Base-by-base conservation (phyloP, 73 alveolate genomes). In the Symbiodinium natans region DNA sequence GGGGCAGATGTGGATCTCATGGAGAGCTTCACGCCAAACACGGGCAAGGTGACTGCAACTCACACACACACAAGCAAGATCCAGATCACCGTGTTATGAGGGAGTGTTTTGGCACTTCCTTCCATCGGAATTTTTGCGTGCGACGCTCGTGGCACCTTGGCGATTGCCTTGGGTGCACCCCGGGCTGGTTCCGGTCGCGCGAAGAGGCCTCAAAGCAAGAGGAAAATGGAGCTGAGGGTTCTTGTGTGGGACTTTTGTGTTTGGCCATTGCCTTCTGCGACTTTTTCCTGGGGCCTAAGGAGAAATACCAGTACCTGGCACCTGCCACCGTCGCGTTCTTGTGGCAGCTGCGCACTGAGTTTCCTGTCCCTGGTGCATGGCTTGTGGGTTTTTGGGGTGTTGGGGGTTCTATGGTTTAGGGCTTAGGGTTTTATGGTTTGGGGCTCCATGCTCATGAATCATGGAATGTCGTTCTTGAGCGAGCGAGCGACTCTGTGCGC, bases 311-410 rank as follows among this genome's bases (percentile, higher is more conserved):
- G 39, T 84, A 90, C 63, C 42, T 90, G 80, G 86, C 96, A 33
- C 88, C 96, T 2, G 86, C 88, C 96, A 90, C 96, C 11, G 96
- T 90, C 52, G 96, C 96, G 33, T 90, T 90, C 68, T 84, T 90
- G 38, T 90, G 96, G 96, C 96, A 90, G 96, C 11, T 3, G 74
- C 54, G 92, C 77, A 1, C 77, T 27, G 2, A 63, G 77, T 27
- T 21, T 34, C 77, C 11, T 1, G 11, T n/a, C 77, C 77, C 17
- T 25, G 15, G 77, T 27, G 77, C n/a, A n/a, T n/a, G n/a, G n/a
- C n/a, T n/a, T n/a, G n/a, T n/a, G n/a, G n/a, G n/a, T n/a, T 23
- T 63, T 27, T 63, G 59, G 59, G 59, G 13, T 46, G n/a, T n/a
- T 46, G 6, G 13, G 59, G 59, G 59, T 46, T 46, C 13, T 46